Evolutionary conservation across 768 basidiomycete genomes (phyloP).

Genomic region (Flagelloscypha sp.): DNA sequence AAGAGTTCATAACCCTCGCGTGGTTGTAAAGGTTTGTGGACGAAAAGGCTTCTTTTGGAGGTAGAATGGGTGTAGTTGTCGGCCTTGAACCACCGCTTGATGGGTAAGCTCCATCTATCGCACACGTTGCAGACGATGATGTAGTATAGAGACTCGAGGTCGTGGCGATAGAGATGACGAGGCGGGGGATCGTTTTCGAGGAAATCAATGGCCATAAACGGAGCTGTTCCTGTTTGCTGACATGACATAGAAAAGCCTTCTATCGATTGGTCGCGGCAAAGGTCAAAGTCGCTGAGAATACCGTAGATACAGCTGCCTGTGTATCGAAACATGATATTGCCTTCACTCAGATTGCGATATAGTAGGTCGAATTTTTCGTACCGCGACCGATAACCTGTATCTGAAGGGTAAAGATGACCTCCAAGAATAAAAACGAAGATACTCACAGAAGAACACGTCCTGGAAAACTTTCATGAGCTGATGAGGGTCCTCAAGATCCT

Average conservation of each 20-base stretch:
- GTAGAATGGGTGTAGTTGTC: too few relatives aligned
- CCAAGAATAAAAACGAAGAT: not conserved
- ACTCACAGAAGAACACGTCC: slow-evolving; percentile 4
- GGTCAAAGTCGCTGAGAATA: slow-evolving; percentile 6
- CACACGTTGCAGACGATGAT: not conserved
- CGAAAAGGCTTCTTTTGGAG: too few relatives aligned
- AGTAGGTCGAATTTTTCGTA: slow-evolving; percentile 1
- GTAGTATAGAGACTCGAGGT: slow-evolving; percentile 4
- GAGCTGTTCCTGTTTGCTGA: slow-evolving; percentile 4
- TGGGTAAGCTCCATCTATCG: too few relatives aligned
- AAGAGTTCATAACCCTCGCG: too few relatives aligned
- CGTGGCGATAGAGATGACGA: slow-evolving; percentile 5
- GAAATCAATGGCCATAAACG: slow-evolving; percentile 5
- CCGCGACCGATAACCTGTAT: slow-evolving; percentile 2
- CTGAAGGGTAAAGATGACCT: too few relatives aligned
- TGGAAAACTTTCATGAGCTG: slow-evolving; percentile 4
- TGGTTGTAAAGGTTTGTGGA: too few relatives aligned
- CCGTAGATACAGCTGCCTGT: not conserved
- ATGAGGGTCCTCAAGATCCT: not conserved
- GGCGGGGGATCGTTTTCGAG: not conserved
- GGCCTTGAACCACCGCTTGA: too few relatives aligned
- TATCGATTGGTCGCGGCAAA: not conserved
- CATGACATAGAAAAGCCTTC: not conserved
- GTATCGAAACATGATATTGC: slow-evolving; percentile 3
- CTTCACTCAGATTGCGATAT: slow-evolving; percentile 4